Evolutionary conservation across 352 stramenopile species (phyloP).

Genomic region (Peronosclerospora sorghi): DNA sequence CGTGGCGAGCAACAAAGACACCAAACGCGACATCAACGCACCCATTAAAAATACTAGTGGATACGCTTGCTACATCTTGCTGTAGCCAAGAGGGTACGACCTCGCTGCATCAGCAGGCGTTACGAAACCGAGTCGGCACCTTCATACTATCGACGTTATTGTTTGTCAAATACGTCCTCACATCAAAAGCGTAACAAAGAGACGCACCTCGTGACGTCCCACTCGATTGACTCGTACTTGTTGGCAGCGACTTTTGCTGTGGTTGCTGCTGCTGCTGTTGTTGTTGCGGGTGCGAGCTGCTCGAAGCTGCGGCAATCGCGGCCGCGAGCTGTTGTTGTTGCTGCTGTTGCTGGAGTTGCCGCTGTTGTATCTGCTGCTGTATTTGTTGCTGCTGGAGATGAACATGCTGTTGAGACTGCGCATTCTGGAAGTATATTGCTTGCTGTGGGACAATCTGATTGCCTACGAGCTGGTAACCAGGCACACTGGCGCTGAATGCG

Average conservation of each 20-base stretch:
- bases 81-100: background rate
- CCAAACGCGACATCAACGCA: slow-evolving; percentile 1
- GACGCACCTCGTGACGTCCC: slow-evolving; percentile 20
- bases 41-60: slow-evolving; percentile 5
- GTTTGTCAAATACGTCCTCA: slow-evolving; percentile 13
- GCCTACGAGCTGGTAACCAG: slow-evolving; percentile 51
- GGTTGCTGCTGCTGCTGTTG: slow-evolving; percentile 38
- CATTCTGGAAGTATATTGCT: slow-evolving; percentile 42
- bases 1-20: background rate
- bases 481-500: slow-evolving; percentile 35
- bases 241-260: slow-evolving; percentile 25
- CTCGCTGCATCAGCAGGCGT: slow-evolving; percentile 21
- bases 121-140: slow-evolving; percentile 18
- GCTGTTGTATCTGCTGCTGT: slow-evolving; percentile 40
- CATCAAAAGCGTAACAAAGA: slow-evolving; percentile 8
- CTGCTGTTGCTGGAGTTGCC: slow-evolving; percentile 26
- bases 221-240: slow-evolving; percentile 10
- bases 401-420: slow-evolving; percentile 31
- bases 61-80: slow-evolving; percentile 1
- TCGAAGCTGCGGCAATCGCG: slow-evolving; percentile 26
- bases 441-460: slow-evolving; percentile 55
- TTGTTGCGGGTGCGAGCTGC: slow-evolving; percentile 19
- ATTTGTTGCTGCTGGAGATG: slow-evolving; percentile 36
- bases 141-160: slow-evolving; percentile 24
- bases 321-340: slow-evolving; percentile 23